These are phyloP conservation scores for Ustilaginoidea virens DNA, from an alignment of 2,329 filamentous ascomycete genomes.

Conservation along the genomic window DNA sequence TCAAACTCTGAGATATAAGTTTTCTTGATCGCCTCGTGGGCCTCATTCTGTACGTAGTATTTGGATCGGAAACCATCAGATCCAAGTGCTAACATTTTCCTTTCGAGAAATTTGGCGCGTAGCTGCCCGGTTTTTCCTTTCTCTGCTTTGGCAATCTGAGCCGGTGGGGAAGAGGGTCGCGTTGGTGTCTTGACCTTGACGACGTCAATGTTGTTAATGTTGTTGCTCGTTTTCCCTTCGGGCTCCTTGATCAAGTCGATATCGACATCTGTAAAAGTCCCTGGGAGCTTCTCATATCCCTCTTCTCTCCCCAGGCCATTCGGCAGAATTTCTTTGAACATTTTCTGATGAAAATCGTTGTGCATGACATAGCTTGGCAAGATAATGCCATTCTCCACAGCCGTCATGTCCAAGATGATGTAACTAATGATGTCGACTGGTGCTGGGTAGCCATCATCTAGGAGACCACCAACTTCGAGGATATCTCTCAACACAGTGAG, in stretches of 20 bases:
- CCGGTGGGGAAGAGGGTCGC: background rate
- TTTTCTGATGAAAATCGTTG: conserved; percentile 9
- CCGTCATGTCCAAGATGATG: conserved; percentile 15
- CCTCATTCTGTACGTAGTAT: conserved; percentile 9
- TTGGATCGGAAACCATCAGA: conserved; percentile 7
- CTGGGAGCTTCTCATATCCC: conserved; percentile 9
- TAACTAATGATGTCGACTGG: conserved; percentile 12
- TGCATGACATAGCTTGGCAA: conserved; percentile 15
- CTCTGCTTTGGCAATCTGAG: conserved; percentile 2
- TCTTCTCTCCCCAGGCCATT: conserved; percentile 8
- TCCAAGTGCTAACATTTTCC: conserved; percentile 7
- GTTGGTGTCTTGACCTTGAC: too few species aligned
- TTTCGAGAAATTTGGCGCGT: conserved; percentile 4
- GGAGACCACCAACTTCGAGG: conserved; percentile 6
- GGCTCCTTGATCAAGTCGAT: conserved; percentile 3
- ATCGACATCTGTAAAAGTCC: conserved; percentile 11
- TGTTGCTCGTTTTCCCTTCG: background rate
- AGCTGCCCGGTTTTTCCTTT: conserved; percentile 6
- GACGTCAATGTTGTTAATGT: background rate
- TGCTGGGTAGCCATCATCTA: conserved; percentile 3
- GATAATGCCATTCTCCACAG: conserved; percentile 12
- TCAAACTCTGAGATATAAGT: conserved; percentile 10
- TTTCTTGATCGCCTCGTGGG: conserved; percentile 8
- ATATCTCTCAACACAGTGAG: conserved; percentile 12
- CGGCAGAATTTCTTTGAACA: conserved; percentile 10